Evolutionary conservation across 352 stramenopile species (phyloP).

Genomic region (Globisporangium sylvaticum): DNA sequence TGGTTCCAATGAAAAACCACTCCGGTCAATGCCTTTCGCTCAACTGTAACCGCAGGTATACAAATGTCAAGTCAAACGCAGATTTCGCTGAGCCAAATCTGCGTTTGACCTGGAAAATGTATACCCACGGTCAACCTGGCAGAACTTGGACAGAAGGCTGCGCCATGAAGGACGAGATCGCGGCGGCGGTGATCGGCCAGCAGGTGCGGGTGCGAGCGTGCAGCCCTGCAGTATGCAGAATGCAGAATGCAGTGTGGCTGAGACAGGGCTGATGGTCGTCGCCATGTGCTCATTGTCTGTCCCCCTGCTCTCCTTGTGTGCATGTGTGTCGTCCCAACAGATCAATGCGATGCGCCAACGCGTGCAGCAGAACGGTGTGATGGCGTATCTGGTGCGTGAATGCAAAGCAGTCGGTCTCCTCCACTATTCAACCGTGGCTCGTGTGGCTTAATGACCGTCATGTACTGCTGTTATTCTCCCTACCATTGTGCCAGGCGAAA

Average conservation of each 20-base stretch:
- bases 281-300: background rate
- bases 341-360: constrained; percentile 31
- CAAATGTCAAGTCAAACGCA: too few relatives aligned
- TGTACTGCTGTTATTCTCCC: background rate
- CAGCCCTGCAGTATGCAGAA: background rate
- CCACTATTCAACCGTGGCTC: background rate
- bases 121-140: too few relatives aligned
- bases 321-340: constrained; percentile 5
- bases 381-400: constrained; percentile 48
- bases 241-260: background rate
- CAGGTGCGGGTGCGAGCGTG: background rate
- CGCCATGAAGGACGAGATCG: constrained; percentile 6
- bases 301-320: background rate
- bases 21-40: too few relatives aligned
- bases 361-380: constrained; percentile 36
- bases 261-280: background rate
- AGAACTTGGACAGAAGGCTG: too few relatives aligned
- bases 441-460: background rate
- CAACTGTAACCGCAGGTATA: too few relatives aligned
- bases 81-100: too few relatives aligned
- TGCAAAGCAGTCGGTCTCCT: background rate
- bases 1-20: too few relatives aligned
- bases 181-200: constrained; percentile 1
- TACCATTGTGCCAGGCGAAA: constrained; percentile 18
- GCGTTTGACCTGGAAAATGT: too few relatives aligned